Evolutionary conservation across 2,329 filamentous ascomycete species (phyloP).

Genomic region (Ophiocordyceps unilateralis): DNA sequence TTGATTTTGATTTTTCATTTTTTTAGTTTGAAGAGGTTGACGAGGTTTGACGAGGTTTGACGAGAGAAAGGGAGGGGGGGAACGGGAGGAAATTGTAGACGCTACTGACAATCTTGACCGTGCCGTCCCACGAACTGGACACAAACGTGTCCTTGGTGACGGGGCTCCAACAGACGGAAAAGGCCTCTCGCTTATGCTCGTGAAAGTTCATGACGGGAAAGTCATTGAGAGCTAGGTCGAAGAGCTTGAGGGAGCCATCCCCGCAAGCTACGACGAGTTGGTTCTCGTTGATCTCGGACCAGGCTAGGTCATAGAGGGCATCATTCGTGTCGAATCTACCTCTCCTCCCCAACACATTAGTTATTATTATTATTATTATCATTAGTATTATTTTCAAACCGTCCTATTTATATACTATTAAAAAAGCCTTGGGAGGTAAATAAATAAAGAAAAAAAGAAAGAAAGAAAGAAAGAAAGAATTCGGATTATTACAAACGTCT

Average conservation of each 20-base stretch:
- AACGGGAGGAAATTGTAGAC: not conserved
- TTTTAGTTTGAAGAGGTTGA: too few relatives aligned
- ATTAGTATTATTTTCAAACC: too few relatives aligned
- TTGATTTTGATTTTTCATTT: too few relatives aligned
- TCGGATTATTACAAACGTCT: constrained; percentile 58
- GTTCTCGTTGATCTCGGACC: constrained; percentile 94
- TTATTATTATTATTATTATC: too few relatives aligned
- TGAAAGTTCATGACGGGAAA: constrained; percentile 87
- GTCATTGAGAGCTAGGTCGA: constrained; percentile 63
- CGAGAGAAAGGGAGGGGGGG: not conserved
- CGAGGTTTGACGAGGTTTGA: too few relatives aligned
- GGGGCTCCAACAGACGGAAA: constrained; percentile 84
- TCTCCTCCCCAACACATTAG: too few relatives aligned
- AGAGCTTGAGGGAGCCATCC: constrained; percentile 88
- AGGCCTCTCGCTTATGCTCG: constrained; percentile 86
- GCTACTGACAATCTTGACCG: constrained; percentile 61
- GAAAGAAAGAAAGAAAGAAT: too few relatives aligned
- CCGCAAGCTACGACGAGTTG: constrained; percentile 80
- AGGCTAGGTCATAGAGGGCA: constrained; percentile 83
- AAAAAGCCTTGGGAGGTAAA: too few relatives aligned
- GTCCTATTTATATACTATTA: too few relatives aligned
- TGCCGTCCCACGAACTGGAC: constrained; percentile 90
- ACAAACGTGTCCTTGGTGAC: constrained; percentile 81
- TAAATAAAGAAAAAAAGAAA: too few relatives aligned
- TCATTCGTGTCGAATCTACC: constrained; percentile 82